These are phyloP conservation scores for Oropetium thomaeum DNA, from an alignment of 176 grass and related monocot species.

Conservation along the genomic window DNA sequence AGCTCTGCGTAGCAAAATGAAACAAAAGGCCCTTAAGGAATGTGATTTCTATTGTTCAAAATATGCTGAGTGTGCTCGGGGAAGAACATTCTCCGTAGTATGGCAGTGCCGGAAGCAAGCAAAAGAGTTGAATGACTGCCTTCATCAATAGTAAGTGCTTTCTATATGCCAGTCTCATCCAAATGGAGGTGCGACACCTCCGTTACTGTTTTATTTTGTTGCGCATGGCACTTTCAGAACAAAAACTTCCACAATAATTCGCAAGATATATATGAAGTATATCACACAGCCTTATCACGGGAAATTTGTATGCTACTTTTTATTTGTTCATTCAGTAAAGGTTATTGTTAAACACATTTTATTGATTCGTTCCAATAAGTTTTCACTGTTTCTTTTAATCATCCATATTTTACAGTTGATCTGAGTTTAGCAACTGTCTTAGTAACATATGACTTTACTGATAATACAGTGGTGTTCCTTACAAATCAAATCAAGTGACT, in stretches of 20 bases:
- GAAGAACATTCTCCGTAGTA: conserved; percentile 90
- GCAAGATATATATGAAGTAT: background rate
- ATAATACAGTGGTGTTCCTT: background rate
- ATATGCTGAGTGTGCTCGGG: conserved; percentile 88
- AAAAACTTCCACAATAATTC: background rate
- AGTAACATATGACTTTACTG: background rate
- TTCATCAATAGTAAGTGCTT: conserved; percentile 85
- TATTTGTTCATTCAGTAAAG: background rate
- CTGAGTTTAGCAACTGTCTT: conserved; percentile 4
- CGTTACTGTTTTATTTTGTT: background rate
- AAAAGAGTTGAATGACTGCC: conserved; percentile 89
- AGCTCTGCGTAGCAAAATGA: conserved; percentile 99
- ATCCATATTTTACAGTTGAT: background rate
- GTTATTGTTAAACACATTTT: background rate
- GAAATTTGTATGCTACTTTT: background rate
- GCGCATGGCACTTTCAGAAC: background rate
- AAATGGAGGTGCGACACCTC: background rate
- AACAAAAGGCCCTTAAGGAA: conserved; percentile 83
- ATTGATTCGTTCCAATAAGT: background rate
- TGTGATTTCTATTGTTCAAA: conserved; percentile 77
- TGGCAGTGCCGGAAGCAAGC: conserved; percentile 87
- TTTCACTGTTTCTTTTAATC: background rate
- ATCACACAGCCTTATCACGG: background rate
- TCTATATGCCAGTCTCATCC: conserved; percentile 7
- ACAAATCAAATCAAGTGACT: conserved; percentile 1